Evolutionary conservation across 2,329 filamentous ascomycete species (phyloP).

Genomic region (Arthroderma sp.): DNA sequence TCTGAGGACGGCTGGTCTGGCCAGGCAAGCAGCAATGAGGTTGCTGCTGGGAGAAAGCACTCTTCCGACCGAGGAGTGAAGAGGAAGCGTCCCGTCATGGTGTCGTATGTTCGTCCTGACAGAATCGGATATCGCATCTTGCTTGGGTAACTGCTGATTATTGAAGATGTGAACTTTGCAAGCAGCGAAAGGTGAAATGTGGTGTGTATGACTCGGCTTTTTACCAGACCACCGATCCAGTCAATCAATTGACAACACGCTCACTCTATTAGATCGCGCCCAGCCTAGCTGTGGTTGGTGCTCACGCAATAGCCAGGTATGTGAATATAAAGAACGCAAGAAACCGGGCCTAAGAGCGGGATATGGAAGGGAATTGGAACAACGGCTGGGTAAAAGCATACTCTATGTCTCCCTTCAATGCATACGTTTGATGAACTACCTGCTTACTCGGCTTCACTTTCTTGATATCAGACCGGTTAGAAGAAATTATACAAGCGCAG

Average conservation of each 20-base stretch:
- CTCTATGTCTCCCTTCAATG: background rate
- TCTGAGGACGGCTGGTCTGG: constrained; percentile 26
- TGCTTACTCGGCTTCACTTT: background rate
- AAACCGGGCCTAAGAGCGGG: constrained; percentile 53
- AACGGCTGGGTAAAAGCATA: constrained; percentile 40
- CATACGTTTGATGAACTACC: background rate
- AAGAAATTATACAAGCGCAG: constrained; percentile 52
- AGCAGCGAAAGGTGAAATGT: constrained; percentile 22
- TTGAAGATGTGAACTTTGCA: constrained; percentile 20
- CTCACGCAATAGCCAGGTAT: constrained; percentile 50
- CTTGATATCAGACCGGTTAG: constrained; percentile 42
- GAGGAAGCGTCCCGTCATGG: constrained; percentile 10
- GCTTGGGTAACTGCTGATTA: no score
- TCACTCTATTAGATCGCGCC: constrained; percentile 30
- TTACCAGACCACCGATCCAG: background rate
- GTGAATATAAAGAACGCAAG: constrained; percentile 58
- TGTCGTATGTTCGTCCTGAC: constrained; percentile 7
- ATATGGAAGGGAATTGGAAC: constrained; percentile 60
- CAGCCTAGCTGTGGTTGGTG: constrained; percentile 59
- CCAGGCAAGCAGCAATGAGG: constrained; percentile 23
- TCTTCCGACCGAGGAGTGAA: constrained; percentile 5
- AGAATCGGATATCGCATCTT: no score
- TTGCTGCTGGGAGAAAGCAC: constrained; percentile 20
- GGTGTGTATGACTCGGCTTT: constrained; percentile 13
- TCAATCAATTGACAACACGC: background rate